Evolutionary conservation across 352 stramenopile species (phyloP), one percentile per base, ranked within the genome.

Genomic region (Pilasporangium apinafurcum): DNA sequence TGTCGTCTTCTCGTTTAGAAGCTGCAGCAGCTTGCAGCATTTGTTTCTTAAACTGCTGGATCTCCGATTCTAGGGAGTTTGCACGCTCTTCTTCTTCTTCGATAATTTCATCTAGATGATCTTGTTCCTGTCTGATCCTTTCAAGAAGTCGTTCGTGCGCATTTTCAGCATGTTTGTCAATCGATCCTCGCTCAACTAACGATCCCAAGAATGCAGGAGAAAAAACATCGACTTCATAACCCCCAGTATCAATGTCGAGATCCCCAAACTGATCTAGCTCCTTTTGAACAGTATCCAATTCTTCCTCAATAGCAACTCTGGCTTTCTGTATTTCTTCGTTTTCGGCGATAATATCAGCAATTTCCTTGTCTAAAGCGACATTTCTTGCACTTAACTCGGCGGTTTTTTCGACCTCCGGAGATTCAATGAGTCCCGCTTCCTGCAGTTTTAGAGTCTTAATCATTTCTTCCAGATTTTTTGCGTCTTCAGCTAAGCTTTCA

Each of bases 1-100:
- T 68, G 20, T 81, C 76, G 49, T 89, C 72, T 37, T 90, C 77
- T 21, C 77, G 69, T 50, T 75, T 83, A 5, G 76, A 81, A 0
- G 74, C 71, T 22, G 71, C 68, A 31, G 76, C 58, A 12, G 71
- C 75, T 27, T 64, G 69, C n/a, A 68, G 56, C 67, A 89, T 82
- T 39, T 92, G 72, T 10, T 59, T 65, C 32, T 66, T 60, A 36
- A 89, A 82, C 46, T 84, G 71, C 6, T 78, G 22, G 9, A 89
- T 84, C 36, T 89, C 69, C 6, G 65, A 75, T 37, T 89, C 65
- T 3, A 81, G 38, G 16, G 68, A 69, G 14, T 65, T 62, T 2
- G 76, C 50, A 21, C 68, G 61, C 35, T 78, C 68, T 24, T 73
- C 63, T 33, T 89, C 74, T 44, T 86, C 58, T 35, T 58, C 67